A percentile compares a stretch with the other conserved stretches of the same genome.
Evolutionary conservation across 2,329 filamentous ascomycete species (phyloP).

Genomic region (Arachnomyces sp.): DNA sequence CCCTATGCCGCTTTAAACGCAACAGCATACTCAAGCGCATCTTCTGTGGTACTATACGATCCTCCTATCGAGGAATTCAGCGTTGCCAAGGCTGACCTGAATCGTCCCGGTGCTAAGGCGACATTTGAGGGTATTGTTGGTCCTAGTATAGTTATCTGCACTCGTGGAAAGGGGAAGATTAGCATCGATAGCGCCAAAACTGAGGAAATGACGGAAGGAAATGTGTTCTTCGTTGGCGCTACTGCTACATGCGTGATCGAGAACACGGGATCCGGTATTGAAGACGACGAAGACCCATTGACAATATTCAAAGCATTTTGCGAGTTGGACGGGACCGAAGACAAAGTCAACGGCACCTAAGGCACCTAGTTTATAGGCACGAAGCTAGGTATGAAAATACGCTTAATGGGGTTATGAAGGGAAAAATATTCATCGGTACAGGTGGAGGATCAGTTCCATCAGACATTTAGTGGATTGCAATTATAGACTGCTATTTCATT

Average conservation of each 20-base stretch:
- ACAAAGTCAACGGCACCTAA: slow-evolving; percentile 28
- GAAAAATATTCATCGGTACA: no score
- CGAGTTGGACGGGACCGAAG: slow-evolving; percentile 57
- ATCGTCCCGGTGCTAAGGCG: slow-evolving; percentile 63
- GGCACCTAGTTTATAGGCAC: not conserved
- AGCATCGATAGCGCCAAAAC: slow-evolving; percentile 69
- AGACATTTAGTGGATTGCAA: no score
- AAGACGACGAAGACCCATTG: slow-evolving; percentile 59
- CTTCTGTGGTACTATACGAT: slow-evolving; percentile 71
- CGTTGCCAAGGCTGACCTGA: slow-evolving; percentile 73
- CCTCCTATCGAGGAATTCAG: slow-evolving; percentile 95
- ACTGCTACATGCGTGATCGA: slow-evolving; percentile 77
- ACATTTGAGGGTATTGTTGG: slow-evolving; percentile 83
- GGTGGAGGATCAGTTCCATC: no score
- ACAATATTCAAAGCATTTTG: slow-evolving; percentile 92
- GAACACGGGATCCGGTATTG: slow-evolving; percentile 44
- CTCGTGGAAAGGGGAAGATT: slow-evolving; percentile 72
- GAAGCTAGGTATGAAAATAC: not conserved
- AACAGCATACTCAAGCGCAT: slow-evolving; percentile 70
- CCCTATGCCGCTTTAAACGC: slow-evolving; percentile 77
- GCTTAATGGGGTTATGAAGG: not conserved
- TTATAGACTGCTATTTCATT: no score
- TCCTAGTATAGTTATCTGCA: slow-evolving; percentile 90
- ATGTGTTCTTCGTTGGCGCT: slow-evolving; percentile 79
- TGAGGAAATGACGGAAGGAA: slow-evolving; percentile 64